Evolutionary conservation across 352 stramenopile genomes (phyloP).

Genomic region (Hyaloperonospora arabidopsidis): DNA sequence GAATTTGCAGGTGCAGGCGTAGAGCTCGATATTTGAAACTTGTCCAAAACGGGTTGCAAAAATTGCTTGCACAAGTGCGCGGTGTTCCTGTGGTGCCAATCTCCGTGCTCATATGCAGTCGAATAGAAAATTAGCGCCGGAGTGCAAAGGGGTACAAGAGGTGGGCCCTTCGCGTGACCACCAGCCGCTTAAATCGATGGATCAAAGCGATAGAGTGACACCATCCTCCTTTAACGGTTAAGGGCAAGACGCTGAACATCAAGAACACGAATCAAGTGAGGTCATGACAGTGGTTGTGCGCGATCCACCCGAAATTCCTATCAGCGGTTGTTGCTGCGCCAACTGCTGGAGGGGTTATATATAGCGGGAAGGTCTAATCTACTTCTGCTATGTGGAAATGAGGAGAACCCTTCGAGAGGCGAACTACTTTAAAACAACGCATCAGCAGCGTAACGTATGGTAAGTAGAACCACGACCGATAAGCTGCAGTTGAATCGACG

Average conservation of each 20-base stretch:
- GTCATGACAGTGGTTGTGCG: slow-evolving; percentile 70
- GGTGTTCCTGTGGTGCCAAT: slow-evolving; percentile 78
- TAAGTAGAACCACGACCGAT: slow-evolving; percentile 35
- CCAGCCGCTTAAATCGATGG: slow-evolving; percentile 74
- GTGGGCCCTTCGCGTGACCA: slow-evolving; percentile 74
- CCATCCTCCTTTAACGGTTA: slow-evolving; percentile 72
- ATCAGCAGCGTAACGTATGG: slow-evolving; percentile 52
- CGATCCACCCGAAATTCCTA: slow-evolving; percentile 72
- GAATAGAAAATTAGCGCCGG: slow-evolving; percentile 65
- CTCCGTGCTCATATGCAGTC: slow-evolving; percentile 62
- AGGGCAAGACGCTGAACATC: slow-evolving; percentile 81
- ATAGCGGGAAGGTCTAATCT: slow-evolving; percentile 75
- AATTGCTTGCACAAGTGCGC: slow-evolving; percentile 67
- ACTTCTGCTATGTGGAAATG: slow-evolving; percentile 67
- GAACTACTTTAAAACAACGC: slow-evolving; percentile 70
- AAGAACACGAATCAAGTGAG: slow-evolving; percentile 86
- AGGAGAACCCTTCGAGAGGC: slow-evolving; percentile 78
- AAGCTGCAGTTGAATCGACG: background rate
- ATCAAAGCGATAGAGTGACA: slow-evolving; percentile 78
- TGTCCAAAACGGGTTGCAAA: slow-evolving; percentile 59
- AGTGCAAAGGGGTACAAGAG: slow-evolving; percentile 74
- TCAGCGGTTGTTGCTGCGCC: slow-evolving; percentile 68
- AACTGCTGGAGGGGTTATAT: slow-evolving; percentile 77
- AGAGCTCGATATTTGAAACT: slow-evolving; percentile 53
- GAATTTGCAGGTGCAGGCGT: slow-evolving; percentile 42